Conservation (phyloP, 2,329 filamentous ascomycete species). For the Metarhizium brunneum region DNA sequence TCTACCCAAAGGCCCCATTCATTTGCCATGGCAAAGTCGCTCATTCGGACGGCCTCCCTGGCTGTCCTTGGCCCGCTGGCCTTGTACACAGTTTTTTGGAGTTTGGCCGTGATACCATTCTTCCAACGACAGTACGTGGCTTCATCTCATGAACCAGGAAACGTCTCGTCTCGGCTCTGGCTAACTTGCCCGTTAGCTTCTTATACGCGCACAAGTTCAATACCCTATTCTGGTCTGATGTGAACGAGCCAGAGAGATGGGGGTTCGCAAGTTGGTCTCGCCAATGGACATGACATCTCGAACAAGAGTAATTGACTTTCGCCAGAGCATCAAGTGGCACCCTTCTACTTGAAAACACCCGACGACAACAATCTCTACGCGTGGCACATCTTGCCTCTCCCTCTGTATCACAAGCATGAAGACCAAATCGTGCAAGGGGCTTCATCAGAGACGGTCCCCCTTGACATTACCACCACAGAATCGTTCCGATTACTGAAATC, state of each 20-base stretch:
- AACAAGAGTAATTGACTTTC: background rate
- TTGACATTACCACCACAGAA: slow-evolving; percentile 44
- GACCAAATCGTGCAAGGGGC: slow-evolving; percentile 44
- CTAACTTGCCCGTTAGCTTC: slow-evolving; percentile 41
- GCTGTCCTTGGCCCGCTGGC: slow-evolving; percentile 47
- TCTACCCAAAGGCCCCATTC: too few species aligned
- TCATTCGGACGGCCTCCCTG: slow-evolving; percentile 18
- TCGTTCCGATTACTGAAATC: slow-evolving; percentile 53
- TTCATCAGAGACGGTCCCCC: slow-evolving; percentile 31
- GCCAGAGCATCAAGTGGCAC: slow-evolving; percentile 75
- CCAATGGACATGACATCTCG: background rate
- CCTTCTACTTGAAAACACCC: slow-evolving; percentile 66
- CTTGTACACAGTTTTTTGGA: slow-evolving; percentile 59
- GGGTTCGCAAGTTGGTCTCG: slow-evolving; percentile 64
- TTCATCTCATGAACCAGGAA: background rate
- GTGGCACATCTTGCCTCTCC: slow-evolving; percentile 82
- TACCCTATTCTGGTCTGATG: slow-evolving; percentile 60
- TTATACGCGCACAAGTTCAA: slow-evolving; percentile 79
- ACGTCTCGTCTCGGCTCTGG: background rate
- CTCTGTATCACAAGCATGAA: slow-evolving; percentile 67
- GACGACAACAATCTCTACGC: slow-evolving; percentile 75
- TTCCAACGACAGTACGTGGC: slow-evolving; percentile 71
- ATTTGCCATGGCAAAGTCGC: slow-evolving; percentile 12
- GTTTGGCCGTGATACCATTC: slow-evolving; percentile 54
- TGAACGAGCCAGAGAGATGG: slow-evolving; percentile 70